phyloP scores from a whole-genome alignment of 257 asterid genomes.

The Solanum stenotomum region DNA sequence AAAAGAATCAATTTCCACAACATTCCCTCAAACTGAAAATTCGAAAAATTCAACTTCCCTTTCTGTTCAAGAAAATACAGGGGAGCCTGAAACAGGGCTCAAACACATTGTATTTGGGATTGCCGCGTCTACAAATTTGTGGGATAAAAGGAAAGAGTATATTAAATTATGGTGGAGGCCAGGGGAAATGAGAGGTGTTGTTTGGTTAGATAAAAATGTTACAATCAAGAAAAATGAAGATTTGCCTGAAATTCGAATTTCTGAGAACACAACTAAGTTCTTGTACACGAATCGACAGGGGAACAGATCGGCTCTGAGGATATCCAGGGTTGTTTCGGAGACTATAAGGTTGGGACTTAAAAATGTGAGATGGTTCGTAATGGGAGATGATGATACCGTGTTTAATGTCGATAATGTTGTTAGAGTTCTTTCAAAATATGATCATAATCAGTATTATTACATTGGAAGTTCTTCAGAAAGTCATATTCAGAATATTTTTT shows the following conservation, averaged over 20 bases:
- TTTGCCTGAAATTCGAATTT: conserved; percentile 46
- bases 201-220: conserved; percentile 51
- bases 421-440: conserved; percentile 56
- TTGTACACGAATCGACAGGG: conserved; percentile 57
- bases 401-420: conserved; percentile 63
- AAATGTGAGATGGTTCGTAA: conserved; percentile 75
- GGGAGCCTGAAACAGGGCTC: conserved; percentile 17
- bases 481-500: conserved; percentile 68
- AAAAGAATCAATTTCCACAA: conserved; percentile 4
- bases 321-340: conserved; percentile 73
- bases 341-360: conserved; percentile 49
- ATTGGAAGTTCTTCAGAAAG: conserved; percentile 78
- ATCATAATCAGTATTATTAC: conserved; percentile 55
- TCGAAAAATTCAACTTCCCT: neutral
- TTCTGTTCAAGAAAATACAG: neutral
- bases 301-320: conserved; percentile 55
- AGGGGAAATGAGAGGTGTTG: conserved; percentile 55
- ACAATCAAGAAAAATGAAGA: conserved; percentile 14
- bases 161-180: conserved; percentile 72
- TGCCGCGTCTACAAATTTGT: conserved; percentile 56
- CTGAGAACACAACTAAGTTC: conserved; percentile 41
- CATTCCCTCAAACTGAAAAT: neutral
- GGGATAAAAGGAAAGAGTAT: conserved; percentile 60
- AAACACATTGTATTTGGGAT: conserved; percentile 54
- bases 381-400: conserved; percentile 90